A percentile compares a stretch with the other conserved stretches of the same genome.
Conservation (phyloP, 306 rosid genomes). For the Boehmeria nivea region DNA sequence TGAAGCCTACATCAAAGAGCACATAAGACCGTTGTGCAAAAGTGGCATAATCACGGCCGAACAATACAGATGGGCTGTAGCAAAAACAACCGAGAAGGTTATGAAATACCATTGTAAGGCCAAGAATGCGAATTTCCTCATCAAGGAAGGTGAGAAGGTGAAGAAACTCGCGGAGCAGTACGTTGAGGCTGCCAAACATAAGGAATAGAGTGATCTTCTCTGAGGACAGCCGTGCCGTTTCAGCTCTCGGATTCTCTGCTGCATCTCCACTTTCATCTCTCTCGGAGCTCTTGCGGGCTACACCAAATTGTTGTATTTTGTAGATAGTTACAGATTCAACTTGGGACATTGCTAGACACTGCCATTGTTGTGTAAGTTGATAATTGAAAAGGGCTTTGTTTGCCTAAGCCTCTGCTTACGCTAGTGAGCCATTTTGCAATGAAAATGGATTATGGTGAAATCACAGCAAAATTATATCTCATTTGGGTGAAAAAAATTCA, state of each 20-base stretch:
- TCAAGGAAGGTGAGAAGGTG: conserved; percentile 98
- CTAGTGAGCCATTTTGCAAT: no score
- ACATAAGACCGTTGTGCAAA: conserved; percentile 88
- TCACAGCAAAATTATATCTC: no score
- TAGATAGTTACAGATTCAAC: conserved; percentile 18
- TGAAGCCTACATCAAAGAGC: conserved; percentile 90
- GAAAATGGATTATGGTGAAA: no score
- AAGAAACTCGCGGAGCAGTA: conserved; percentile 95
- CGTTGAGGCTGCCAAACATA: conserved; percentile 70
- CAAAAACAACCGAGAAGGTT: conserved; percentile 83
- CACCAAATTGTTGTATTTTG: no score
- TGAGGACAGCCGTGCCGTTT: conserved; percentile 6
- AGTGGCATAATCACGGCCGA: conserved; percentile 84
- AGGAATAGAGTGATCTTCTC: no score
- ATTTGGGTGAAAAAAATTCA: no score
- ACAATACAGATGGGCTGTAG: conserved; percentile 88
- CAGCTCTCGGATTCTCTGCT: conserved; percentile 6
- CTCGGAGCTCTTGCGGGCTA: no score
- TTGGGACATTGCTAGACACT: conserved; percentile 7
- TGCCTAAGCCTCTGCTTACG: no score
- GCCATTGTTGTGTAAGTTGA: conserved; percentile 14
- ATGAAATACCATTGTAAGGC: conserved; percentile 83
- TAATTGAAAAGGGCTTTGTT: no score
- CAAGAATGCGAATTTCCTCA: conserved; percentile 83
- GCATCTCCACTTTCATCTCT: conserved; percentile 5